Evolutionary conservation across 1,139 yeast genomes (phyloP), one percentile per base, ranked within the genome.

Genomic region (Scheffersomyces quercinus): DNA sequence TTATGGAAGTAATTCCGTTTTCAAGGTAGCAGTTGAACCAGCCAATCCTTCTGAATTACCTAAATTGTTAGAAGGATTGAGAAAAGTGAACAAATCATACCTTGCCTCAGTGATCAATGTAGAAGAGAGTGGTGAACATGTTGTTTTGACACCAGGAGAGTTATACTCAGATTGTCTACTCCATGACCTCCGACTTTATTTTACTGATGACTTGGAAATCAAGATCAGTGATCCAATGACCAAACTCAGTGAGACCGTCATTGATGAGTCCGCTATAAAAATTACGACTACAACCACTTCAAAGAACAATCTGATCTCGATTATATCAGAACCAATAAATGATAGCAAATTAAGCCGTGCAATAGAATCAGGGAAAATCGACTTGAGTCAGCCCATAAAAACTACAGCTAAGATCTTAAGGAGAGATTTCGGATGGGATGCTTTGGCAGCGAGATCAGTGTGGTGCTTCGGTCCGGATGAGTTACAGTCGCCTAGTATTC

Each of bases 61-160:
- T 0, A 77, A 78, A 48, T 70, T 91, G 57, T 68, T 85, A 12
- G 84, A 80, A 14, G 90, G 91, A 0, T 67, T 93, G 40, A 72
- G 86, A 47, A 79, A 74, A 45, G 69, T 86, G 24, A 78, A 78
- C 50, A 81, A 79, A 50, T 69, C 85, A 1, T 91, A 88, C 56
- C 75, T 87, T 11, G 82, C 91, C 5, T 73, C 83, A 31, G 74
- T 75, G 28, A 70, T 88, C 6, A 81, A 77, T 49, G 91, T 87
- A 1, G 97, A 89, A 60, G 96, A 88, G 52, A 85, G 91, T 44
- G 97, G 98, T 1, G 98, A 91, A 55, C 89, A 86, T 60, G 82
- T 84, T 0, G 60, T 95, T 1, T 59, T 83, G 28, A 97, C 95
- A 0, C 81, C 90, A 3, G 99, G 99, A 4, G 99, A 95, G 59